Evolutionary conservation across 192 early-diverging fungal genomes (phyloP).

Genomic region (Radiomyces spectabilis): DNA sequence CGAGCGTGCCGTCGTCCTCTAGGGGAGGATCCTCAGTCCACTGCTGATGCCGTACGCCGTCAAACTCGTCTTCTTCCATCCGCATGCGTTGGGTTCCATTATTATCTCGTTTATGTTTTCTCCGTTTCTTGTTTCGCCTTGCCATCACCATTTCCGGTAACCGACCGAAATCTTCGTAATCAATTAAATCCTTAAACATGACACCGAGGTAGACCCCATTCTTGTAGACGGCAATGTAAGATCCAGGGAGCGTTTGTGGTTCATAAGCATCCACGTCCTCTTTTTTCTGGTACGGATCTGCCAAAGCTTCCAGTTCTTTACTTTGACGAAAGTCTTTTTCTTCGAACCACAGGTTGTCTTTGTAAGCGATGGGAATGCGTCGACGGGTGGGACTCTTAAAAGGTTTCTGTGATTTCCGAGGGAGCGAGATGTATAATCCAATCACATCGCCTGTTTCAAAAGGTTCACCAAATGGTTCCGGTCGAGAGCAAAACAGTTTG

Average conservation of each 20-base stretch:
- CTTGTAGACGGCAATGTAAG: constrained; percentile 55
- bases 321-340: constrained; percentile 46
- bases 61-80: constrained; percentile 16
- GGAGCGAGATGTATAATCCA: constrained; percentile 50
- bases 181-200: constrained; percentile 44
- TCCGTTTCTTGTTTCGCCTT: constrained; percentile 13
- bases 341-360: constrained; percentile 46
- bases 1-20: constrained; percentile 54
- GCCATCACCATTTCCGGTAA: constrained; percentile 8
- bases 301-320: constrained; percentile 41
- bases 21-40: constrained; percentile 35
- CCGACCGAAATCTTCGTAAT: constrained; percentile 27
- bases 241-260: constrained; percentile 36
- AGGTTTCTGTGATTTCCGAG: constrained; percentile 21
- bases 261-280: not conserved
- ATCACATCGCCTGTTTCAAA: constrained; percentile 59
- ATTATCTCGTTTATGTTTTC: constrained; percentile 9
- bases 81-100: not conserved
- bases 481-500: constrained; percentile 45
- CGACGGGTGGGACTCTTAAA: constrained; percentile 37
- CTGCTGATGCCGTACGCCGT: constrained; percentile 19
- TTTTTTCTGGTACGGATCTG: constrained; percentile 27
- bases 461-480: constrained; percentile 42
- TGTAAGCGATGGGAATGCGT: constrained; percentile 43
- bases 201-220: constrained; percentile 53